Base-by-base conservation (phyloP, 805 yeast species). In the Myxozyma kluyveri region DNA sequence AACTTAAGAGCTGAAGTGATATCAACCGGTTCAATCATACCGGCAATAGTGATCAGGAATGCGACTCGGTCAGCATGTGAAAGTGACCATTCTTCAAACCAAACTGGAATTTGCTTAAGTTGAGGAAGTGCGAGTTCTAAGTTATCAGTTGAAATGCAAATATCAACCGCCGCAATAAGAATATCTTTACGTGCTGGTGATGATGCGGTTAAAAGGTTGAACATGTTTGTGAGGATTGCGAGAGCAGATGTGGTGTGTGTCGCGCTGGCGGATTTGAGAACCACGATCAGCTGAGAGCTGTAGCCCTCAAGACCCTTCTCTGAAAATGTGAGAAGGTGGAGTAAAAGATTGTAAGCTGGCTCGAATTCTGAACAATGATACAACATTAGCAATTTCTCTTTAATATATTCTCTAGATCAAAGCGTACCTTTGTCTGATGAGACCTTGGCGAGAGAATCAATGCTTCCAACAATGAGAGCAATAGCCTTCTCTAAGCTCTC, bases 11-110 rank as follows among this genome's bases (percentile, higher is more conserved):
- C 21, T 7, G 47, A 33, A 17, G 12, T 21, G 3, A 29, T 19
- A 19, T 49, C 46, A 26, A 27, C 52, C 9, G 35, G 5, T 39
- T 42, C 50, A 19, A 65, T 53, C n/a, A 56, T 57, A n/a, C 45
- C 37, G 33, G 62, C 60, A 35, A 71, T 56, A 51, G 63, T 60
- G 35, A 50, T 32, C 45, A 64, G 65, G 6, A 69, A 52, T 38
- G 50, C 60, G 23, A 59, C 55, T 49, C 63, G 64, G 41, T 49
- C 58, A 17, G 56, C 67, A 12, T 50, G 60, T 29, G 59, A 50
- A 24, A 63, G 48, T 24, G 55, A 52, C 76, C 76, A 73, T 42
- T 64, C 65, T 14, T 50, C 51, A 44, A 72, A 61, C 75, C 75
- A 72, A 50, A 61, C 55, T 32, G 68, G 65, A 41, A 73, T 62